phyloP scores from a whole-genome alignment of 2,329 filamentous ascomycete species.

The Exophiala xenobiotica region DNA sequence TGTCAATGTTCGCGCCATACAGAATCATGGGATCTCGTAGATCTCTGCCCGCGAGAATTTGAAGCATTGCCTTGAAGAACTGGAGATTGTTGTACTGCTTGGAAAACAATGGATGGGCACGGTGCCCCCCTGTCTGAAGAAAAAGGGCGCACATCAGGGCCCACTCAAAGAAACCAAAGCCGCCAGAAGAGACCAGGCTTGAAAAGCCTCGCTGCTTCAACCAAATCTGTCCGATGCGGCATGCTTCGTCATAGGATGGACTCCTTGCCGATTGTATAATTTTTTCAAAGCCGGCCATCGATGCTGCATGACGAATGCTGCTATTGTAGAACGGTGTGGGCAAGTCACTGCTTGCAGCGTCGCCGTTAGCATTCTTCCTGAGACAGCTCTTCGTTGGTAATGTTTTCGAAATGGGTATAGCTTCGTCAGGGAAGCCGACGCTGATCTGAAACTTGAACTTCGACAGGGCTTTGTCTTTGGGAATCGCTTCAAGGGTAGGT shows the following conservation, averaged over 20 bases:
- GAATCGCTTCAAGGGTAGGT: conserved; percentile 60
- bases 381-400: conserved; percentile 69
- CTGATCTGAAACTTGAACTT: conserved; percentile 62
- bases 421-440: conserved; percentile 65
- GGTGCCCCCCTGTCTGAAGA: conserved; percentile 71
- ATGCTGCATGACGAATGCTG: conserved; percentile 73
- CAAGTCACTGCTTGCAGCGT: conserved; percentile 9
- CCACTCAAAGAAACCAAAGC: conserved; percentile 95
- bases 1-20: conserved; percentile 40
- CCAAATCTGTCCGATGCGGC: conserved; percentile 83
- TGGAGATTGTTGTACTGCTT: conserved; percentile 85
- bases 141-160: conserved; percentile 75
- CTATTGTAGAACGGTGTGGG: conserved; percentile 88
- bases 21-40: conserved; percentile 66
- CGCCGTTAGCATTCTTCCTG: conserved; percentile 43
- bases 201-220: conserved; percentile 81
- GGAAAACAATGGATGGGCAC: conserved; percentile 70
- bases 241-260: conserved; percentile 75
- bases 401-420: conserved; percentile 72
- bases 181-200: conserved; percentile 68
- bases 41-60: conserved; percentile 75
- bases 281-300: conserved; percentile 72
- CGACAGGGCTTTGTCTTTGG: conserved; percentile 29
- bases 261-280: conserved; percentile 68
- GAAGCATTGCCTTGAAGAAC: conserved; percentile 90